phyloP scores from a whole-genome alignment of 2,329 filamentous ascomycete species.

The Xylariomycetidae sp. region DNA sequence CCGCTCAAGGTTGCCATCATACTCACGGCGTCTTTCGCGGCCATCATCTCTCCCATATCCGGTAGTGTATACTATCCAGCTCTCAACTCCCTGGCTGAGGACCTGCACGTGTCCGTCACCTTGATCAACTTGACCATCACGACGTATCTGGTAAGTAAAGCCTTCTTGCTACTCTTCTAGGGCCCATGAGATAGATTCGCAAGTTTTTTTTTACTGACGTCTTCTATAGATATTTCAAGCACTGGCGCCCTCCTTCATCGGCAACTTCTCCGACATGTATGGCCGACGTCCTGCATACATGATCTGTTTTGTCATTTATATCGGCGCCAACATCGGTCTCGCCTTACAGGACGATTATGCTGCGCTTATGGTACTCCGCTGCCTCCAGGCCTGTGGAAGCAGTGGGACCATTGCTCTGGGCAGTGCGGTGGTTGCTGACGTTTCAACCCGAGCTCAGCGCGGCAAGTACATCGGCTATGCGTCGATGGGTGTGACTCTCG shows the following conservation, averaged over 20 bases:
- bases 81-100: slow-evolving; percentile 37
- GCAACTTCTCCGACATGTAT: slow-evolving; percentile 40
- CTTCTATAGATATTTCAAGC: slow-evolving; percentile 43
- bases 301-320: slow-evolving; percentile 40
- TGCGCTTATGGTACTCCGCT: slow-evolving; percentile 44
- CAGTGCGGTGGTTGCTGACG: slow-evolving; percentile 52
- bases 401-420: slow-evolving; percentile 51
- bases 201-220: background rate
- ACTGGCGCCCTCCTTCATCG: slow-evolving; percentile 47
- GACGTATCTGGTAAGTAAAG: slow-evolving; percentile 31
- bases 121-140: slow-evolving; percentile 41
- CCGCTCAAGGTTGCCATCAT: background rate
- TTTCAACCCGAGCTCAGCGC: slow-evolving; percentile 52
- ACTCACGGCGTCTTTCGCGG: slow-evolving; percentile 1
- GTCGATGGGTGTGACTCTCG: slow-evolving; percentile 30
- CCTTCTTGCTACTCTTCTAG: background rate
- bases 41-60: slow-evolving; percentile 2
- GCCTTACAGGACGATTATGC: slow-evolving; percentile 39
- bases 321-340: slow-evolving; percentile 42
- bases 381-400: slow-evolving; percentile 48
- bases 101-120: slow-evolving; percentile 34
- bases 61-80: slow-evolving; percentile 45
- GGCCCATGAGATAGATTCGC: too few relatives aligned
- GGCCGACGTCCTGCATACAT: slow-evolving; percentile 47
- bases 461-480: slow-evolving; percentile 50